Base-by-base conservation (phyloP, 345 rosid genomes). In the Eucalyptus caleyi region DNA sequence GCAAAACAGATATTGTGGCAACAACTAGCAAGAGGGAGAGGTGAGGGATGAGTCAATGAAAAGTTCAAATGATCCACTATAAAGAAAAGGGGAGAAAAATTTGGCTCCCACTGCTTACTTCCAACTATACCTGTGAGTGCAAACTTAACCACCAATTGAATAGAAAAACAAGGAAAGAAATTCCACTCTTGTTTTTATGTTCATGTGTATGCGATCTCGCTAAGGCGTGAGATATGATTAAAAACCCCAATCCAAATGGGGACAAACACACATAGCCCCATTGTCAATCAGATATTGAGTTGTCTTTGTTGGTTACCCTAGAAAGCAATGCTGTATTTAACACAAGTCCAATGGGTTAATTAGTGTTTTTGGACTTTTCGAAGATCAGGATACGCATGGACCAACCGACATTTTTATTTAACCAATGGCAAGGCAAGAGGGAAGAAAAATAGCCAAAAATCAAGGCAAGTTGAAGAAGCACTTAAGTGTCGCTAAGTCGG, bases 11-110 rank as follows among this genome's bases (percentile, higher is more conserved):
- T 4, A 27, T 9, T 11, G 47, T 40, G 30, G 85, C 85, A 49
- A 53, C 59, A 54, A 77, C 65, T 32, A 37, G 50, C 51, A 19
- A 50, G 87, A 89, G 88, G 83, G 88, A 90, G 90, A 91, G 91
- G 92, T 83, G 91, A 89, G 91, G 92, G 90, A 85, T 90, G 91
- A 92, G 93, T 93, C 93, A 92, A 90, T 88, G 90, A 54, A 90
- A 86, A 89, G 42, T 87, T 88, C 88, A 60, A 85, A 86, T 69
- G 93, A 91, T 93, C 94, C 94, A 90, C 91, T 60, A 9, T 24
- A 40, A 19, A 80, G 91, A 92, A 88, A 90, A 91, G 77, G 60
- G 88, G 59, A 88, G 89, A 37, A 47, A 49, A 37, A 42, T 87
- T 44, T 56, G 89, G 30, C 50, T 62, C 62, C 92, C 88, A 89